Percentiles rank a stretch among this genome's conserved stretches.
Evolutionary conservation across 192 early-diverging fungal species (phyloP).

Genomic region (Coemansia sp.): DNA sequence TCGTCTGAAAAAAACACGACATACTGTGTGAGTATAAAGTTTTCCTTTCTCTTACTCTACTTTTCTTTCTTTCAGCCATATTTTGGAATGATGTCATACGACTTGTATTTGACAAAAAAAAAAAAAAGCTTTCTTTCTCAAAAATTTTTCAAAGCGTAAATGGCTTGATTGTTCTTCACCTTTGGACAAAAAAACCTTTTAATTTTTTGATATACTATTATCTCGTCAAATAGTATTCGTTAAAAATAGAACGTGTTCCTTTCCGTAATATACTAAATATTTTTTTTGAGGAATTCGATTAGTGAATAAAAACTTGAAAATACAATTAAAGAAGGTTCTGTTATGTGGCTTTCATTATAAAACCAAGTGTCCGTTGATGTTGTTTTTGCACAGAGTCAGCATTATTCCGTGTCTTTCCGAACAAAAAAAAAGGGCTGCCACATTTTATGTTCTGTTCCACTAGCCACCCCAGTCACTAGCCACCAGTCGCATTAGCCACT

Average conservation of each 20-base stretch:
- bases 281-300: neutral
- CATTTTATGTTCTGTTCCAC: neutral
- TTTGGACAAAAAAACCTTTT: too few species aligned
- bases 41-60: too few species aligned
- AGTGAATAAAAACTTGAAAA: neutral
- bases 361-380: neutral
- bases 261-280: neutral
- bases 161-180: too few species aligned
- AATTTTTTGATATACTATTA: too few species aligned
- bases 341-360: neutral
- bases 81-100: neutral
- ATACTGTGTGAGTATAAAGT: too few species aligned
- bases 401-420: neutral
- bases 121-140: neutral
- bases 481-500: neutral
- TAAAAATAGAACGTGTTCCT: neutral
- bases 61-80: neutral
- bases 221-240: neutral
- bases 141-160: neutral
- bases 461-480: neutral
- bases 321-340: neutral
- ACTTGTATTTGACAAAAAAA: neutral
- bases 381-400: neutral
- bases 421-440: too few species aligned
- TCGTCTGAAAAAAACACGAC: neutral